Base-by-base conservation (phyloP, 768 basidiomycete species). In the Russula dissimulans region DNA sequence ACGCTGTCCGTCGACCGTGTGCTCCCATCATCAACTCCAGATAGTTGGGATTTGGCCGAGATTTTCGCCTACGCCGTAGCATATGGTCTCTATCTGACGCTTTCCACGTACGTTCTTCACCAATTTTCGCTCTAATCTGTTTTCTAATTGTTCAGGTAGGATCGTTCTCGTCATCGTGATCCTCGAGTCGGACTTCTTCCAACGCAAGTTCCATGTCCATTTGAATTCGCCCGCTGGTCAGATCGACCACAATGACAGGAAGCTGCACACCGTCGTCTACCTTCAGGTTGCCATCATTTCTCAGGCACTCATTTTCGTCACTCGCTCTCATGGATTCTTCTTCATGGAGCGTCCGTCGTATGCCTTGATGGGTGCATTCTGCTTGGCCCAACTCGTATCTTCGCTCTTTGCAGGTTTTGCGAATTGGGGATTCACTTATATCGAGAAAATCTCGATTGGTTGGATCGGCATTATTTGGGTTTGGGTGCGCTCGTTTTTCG, bases 401-500 rank as follows among this genome's bases (percentile, higher is more conserved):
- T 90, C 91, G 43, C 95, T 98, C 78, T 97, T 98, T 66, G 95
- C 95, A 50, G 91, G 79, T 11, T 98, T 87, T 74, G 95, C 81
- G 67, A 70, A 97, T 81, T 97, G 89, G 89, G 89, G 90, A 73
- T 98, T 98, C 83, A 95, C 94, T 38, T 71, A 86, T 56, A 89
- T 97, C 65, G 72, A 77, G 38, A 70, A 76, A 26, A 85, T 97
- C 71, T 90, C 88, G 62, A 95, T 90, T 70, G 89, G 86, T 31
- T 97, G 95, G 95, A 91, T 97, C 66, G 95, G 95, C 76, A 94
- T 98, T 66, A 81, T 95, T 60, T 97, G 95, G 95, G 81, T 95
- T 66, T 94, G 91, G 91, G 91, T 91, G 77, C 44, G 87, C 50
- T 34, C 10, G 10, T 36, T 48, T 38, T 4, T 29, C 12, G 14